These are phyloP conservation scores for Vickermania spadyakhi DNA, from an alignment of 208 protist species.

Conservation along the genomic window DNA sequence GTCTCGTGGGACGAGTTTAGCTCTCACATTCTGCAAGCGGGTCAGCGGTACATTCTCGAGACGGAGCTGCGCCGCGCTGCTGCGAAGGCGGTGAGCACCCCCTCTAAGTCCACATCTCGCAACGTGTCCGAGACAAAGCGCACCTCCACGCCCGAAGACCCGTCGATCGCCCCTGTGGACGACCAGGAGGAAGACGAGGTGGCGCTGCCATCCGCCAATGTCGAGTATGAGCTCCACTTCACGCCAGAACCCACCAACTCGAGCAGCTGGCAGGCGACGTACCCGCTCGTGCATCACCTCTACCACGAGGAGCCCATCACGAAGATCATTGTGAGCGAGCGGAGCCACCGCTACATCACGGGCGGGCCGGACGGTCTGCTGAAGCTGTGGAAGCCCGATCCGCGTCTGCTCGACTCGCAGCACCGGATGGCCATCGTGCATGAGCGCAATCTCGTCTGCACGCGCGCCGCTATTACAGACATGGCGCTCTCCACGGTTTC, in stretches of 20 bases:
- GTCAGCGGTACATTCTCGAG: constrained; percentile 16
- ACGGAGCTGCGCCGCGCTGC: not conserved
- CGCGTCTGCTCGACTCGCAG: constrained; percentile 28
- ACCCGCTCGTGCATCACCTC: constrained; percentile 64
- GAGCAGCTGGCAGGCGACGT: constrained; percentile 46
- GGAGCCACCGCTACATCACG: constrained; percentile 56
- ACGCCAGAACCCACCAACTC: constrained; percentile 31
- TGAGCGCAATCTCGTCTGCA: constrained; percentile 54
- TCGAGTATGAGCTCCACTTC: constrained; percentile 21
- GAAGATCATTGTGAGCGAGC: constrained; percentile 39
- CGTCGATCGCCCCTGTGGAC: not conserved
- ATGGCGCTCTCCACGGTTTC: constrained; percentile 30
- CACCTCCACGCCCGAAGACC: not conserved
- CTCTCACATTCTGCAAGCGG: constrained; percentile 29
- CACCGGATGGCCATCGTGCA: constrained; percentile 49
- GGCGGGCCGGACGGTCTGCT: constrained; percentile 66
- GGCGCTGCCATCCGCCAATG: not conserved
- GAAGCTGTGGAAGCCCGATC: constrained; percentile 73
- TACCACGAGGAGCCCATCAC: constrained; percentile 69
- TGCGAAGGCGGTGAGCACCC: not conserved
- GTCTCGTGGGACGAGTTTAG: constrained; percentile 65
- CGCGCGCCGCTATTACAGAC: constrained; percentile 56
- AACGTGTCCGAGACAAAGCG: not conserved
- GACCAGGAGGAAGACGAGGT: not conserved
- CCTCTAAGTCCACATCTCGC: not conserved